phyloP scores from a whole-genome alignment of 2,329 filamentous ascomycete species.

The Venturia aucupariae region DNA sequence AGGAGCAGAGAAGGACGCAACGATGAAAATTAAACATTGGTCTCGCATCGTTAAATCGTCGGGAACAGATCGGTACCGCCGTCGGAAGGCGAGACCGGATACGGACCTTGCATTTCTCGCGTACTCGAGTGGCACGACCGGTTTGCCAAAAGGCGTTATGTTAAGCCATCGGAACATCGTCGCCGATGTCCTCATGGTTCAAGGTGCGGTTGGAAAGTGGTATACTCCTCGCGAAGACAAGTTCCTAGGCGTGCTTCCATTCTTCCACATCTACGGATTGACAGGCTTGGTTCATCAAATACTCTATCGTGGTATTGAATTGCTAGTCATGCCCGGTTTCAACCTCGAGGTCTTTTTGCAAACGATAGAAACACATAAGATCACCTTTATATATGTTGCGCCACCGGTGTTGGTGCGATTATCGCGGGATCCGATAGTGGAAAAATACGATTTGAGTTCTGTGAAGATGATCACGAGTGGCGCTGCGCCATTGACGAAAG shows the following conservation, averaged over 20 bases:
- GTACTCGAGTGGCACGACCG: slow-evolving; percentile 84
- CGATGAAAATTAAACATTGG: slow-evolving; percentile 59
- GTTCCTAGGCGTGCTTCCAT: slow-evolving; percentile 14
- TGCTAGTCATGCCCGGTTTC: slow-evolving; percentile 69
- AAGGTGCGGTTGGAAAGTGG: slow-evolving; percentile 42
- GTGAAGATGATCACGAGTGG: slow-evolving; percentile 80
- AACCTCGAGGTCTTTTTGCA: slow-evolving; percentile 70
- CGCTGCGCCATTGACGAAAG: slow-evolving; percentile 72
- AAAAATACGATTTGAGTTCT: slow-evolving; percentile 72
- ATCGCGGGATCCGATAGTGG: slow-evolving; percentile 66
- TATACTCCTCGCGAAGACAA: slow-evolving; percentile 11
- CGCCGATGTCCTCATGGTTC: slow-evolving; percentile 46
- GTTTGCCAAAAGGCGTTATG: slow-evolving; percentile 84
- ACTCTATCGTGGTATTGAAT: slow-evolving; percentile 56
- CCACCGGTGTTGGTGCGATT: slow-evolving; percentile 76
- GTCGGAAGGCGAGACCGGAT: slow-evolving; percentile 53
- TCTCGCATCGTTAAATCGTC: slow-evolving; percentile 59
- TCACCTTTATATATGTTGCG: slow-evolving; percentile 75
- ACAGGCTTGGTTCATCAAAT: slow-evolving; percentile 62
- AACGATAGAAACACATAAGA: slow-evolving; percentile 62
- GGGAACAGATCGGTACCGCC: slow-evolving; percentile 49
- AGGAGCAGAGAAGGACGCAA: slow-evolving; percentile 56
- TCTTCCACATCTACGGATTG: slow-evolving; percentile 31
- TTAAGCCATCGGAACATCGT: slow-evolving; percentile 76
- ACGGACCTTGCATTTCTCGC: slow-evolving; percentile 77